Base-by-base conservation (phyloP, 768 basidiomycete genomes). In the Naganishia vaughanmartiniae region DNA sequence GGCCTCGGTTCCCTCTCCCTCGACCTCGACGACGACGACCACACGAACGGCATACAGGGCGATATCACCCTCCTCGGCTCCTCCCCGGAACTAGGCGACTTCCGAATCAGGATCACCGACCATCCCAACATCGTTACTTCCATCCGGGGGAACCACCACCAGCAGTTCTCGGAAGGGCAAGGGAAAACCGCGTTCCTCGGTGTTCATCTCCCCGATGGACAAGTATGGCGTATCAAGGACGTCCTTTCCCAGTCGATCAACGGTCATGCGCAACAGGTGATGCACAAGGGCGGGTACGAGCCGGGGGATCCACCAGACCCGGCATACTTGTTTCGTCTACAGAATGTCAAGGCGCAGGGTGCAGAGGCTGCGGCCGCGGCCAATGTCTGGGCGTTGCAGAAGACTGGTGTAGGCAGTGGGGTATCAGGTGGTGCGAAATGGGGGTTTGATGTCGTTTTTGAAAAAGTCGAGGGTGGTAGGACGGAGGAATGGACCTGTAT, bases 301-400 rank as follows among this genome's bases (percentile, higher is more conserved):
- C 71, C 73, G 7, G 70, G 75, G 0, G 74, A 71, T 31, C 80
- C 81, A 0, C 94, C 94, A 0, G 91, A 94, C 75, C 89, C 94
- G 0, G 89, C 93, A 3, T 90, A 89, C 74, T 80, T 90, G 17
- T 84, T 94, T 12, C 88, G 88, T 48, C 83, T 96, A 2, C 85
- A 90, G 1, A 89, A 96, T n/a, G n/a, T n/a, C 75, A 89, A 91
- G 57, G 83, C 87, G 10, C 85, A 87, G 67, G 28, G 60, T 36
- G 60, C 1, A 15, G 60, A 30, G 42, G 24, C 42, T 17, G 60
- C 24, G 12, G 84, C 85, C 15, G 86, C 85, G 51, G 89, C 89
- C 79, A 95, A 93, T 76, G 84, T 96, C 31, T 93, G 85, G 76
- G 93, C 90, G 14, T 85, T 94, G 56, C 94, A 98, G 80, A 94